phyloP scores from a whole-genome alignment of 2,329 filamentous ascomycete genomes.

The Dothistroma pini region DNA sequence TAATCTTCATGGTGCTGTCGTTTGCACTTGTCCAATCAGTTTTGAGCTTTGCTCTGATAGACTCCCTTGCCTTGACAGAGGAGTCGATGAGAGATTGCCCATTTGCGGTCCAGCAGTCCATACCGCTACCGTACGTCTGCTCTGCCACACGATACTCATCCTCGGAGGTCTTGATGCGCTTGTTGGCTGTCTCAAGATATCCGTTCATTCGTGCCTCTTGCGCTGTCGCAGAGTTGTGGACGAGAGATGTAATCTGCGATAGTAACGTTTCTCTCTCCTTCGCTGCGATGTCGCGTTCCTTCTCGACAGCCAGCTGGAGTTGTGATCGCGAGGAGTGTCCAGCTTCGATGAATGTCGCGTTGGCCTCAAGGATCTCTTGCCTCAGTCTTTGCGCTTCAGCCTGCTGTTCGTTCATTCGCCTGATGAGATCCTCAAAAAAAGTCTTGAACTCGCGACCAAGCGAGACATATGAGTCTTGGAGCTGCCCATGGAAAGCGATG shows the following conservation, averaged over 20 bases:
- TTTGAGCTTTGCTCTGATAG: slow-evolving; percentile 75
- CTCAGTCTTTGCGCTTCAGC: slow-evolving; percentile 70
- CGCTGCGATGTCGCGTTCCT: slow-evolving; percentile 70
- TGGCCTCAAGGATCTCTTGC: slow-evolving; percentile 67
- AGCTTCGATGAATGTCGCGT: slow-evolving; percentile 63
- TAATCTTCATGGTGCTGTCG: slow-evolving; percentile 77
- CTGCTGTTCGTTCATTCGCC: slow-evolving; percentile 71
- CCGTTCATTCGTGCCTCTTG: slow-evolving; percentile 69
- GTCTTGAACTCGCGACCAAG: slow-evolving; percentile 82
- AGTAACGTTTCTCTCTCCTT: slow-evolving; percentile 72
- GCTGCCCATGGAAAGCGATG: slow-evolving; percentile 74
- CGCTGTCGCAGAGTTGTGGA: slow-evolving; percentile 68
- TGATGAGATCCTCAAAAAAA: slow-evolving; percentile 76
- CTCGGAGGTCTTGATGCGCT: slow-evolving; percentile 39
- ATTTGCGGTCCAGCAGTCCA: slow-evolving; percentile 69
- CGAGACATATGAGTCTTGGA: slow-evolving; percentile 78
- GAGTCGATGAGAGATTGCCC: slow-evolving; percentile 67
- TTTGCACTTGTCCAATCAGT: slow-evolving; percentile 81
- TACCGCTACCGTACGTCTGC: slow-evolving; percentile 62
- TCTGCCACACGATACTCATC: slow-evolving; percentile 59
- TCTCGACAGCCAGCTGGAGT: slow-evolving; percentile 66
- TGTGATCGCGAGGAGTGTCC: slow-evolving; percentile 63
- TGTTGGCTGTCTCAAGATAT: slow-evolving; percentile 62
- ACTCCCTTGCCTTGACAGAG: slow-evolving; percentile 69
- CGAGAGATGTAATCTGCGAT: slow-evolving; percentile 69